Evolutionary conservation across 352 stramenopile genomes (phyloP).

Genomic region (Globisporangium perplexum): DNA sequence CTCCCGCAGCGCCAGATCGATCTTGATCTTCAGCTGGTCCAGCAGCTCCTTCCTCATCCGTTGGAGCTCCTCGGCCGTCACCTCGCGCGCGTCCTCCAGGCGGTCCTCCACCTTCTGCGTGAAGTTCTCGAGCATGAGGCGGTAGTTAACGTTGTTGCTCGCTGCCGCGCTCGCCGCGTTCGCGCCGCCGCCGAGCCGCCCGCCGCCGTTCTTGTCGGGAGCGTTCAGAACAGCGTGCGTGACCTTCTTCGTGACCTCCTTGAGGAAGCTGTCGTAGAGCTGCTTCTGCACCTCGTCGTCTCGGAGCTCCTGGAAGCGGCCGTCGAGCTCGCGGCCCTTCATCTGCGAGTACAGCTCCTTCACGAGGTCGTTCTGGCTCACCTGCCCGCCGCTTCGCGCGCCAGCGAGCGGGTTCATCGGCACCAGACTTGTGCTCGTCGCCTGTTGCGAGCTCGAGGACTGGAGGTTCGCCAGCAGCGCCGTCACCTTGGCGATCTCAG

Average conservation of each 20-base stretch:
- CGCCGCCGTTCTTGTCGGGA: slow-evolving; percentile 27
- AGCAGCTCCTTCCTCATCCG: slow-evolving; percentile 59
- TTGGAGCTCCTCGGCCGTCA: slow-evolving; percentile 55
- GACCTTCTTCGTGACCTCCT: slow-evolving; percentile 79
- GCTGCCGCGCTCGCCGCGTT: slow-evolving; percentile 15
- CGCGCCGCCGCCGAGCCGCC: slow-evolving; percentile 12
- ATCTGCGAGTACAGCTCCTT: slow-evolving; percentile 56
- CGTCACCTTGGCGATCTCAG: slow-evolving; percentile 45
- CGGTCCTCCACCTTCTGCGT: slow-evolving; percentile 66
- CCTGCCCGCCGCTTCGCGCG: slow-evolving; percentile 5
- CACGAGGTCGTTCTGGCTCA: slow-evolving; percentile 38
- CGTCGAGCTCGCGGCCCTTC: slow-evolving; percentile 44
- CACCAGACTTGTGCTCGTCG: slow-evolving; percentile 15
- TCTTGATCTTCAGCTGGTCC: slow-evolving; percentile 49
- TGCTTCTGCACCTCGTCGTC: slow-evolving; percentile 42
- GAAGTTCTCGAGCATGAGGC: slow-evolving; percentile 66
- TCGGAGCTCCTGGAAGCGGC: slow-evolving; percentile 29
- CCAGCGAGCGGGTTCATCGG: slow-evolving; percentile 9
- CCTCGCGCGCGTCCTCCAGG: slow-evolving; percentile 53
- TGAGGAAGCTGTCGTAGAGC: slow-evolving; percentile 67
- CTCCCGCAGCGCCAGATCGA: slow-evolving; percentile 54
- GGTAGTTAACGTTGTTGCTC: slow-evolving; percentile 60
- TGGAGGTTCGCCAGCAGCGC: slow-evolving; percentile 21
- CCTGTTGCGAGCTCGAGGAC: not conserved
- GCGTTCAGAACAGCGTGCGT: slow-evolving; percentile 38